phyloP scores from a whole-genome alignment of 2,329 filamentous ascomycete genomes.

The Arthroderma sp. region DNA sequence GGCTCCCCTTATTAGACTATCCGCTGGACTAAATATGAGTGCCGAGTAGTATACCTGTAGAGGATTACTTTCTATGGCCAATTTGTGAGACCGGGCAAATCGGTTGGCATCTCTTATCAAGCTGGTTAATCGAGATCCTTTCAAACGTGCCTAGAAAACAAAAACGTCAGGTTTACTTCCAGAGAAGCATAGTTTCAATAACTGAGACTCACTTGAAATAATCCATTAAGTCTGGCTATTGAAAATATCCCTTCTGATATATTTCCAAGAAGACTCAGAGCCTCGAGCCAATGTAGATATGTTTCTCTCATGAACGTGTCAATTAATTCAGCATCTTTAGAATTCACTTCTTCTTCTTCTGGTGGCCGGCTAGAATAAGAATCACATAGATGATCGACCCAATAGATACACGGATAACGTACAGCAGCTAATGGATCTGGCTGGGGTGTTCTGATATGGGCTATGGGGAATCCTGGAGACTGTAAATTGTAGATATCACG shows the following conservation, averaged over 20 bases:
- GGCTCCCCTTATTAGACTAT: neutral
- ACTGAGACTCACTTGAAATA: neutral
- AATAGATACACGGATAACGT: neutral
- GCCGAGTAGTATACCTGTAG: neutral
- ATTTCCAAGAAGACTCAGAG: constrained; percentile 14
- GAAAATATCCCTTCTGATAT: constrained; percentile 14
- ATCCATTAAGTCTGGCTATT: neutral
- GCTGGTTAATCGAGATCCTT: neutral
- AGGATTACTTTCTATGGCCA: neutral
- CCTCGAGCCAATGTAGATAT: constrained; percentile 5
- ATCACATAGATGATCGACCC: neutral
- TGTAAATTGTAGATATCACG: neutral
- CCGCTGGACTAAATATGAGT: neutral
- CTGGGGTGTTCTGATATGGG: neutral
- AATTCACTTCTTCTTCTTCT: no score
- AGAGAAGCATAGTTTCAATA: neutral
- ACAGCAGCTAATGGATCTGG: neutral
- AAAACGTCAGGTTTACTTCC: neutral
- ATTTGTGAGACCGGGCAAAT: neutral
- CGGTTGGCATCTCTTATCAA: neutral
- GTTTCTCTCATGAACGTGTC: neutral
- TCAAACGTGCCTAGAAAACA: neutral
- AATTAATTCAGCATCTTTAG: no score
- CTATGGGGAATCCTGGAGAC: neutral
- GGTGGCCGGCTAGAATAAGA: no score